Percentiles rank a stretch among this genome's conserved stretches.
phyloP scores from a whole-genome alignment of 257 asterid genomes.

The Sherardia arvensis region DNA sequence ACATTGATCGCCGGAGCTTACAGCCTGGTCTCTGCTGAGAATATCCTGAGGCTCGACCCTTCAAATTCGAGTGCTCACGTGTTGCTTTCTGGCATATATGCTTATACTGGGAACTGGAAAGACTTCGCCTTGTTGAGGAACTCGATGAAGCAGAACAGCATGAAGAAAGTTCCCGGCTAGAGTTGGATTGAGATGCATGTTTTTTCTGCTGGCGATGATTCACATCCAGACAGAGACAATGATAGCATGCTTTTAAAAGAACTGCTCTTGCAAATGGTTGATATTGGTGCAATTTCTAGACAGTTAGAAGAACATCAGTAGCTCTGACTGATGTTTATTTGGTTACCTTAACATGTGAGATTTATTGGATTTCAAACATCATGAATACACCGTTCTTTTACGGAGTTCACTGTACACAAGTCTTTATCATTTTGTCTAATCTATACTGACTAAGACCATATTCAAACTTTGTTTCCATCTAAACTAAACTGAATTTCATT shows the following conservation, averaged over 20 bases:
- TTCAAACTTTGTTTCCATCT: no score
- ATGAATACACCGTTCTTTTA: no score
- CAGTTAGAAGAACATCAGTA: no score
- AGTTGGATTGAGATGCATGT: slow-evolving; percentile 65
- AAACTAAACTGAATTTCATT: no score
- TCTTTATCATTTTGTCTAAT: no score
- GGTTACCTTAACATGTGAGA: no score
- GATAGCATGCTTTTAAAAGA: slow-evolving; percentile 38
- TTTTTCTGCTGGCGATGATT: slow-evolving; percentile 54
- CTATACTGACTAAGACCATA: no score
- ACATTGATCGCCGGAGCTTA: no score
- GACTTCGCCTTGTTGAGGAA: slow-evolving; percentile 46
- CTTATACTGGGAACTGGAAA: slow-evolving; percentile 55
- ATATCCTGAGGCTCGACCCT: slow-evolving; percentile 48
- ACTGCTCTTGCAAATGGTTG: slow-evolving; percentile 48
- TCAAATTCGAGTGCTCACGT: slow-evolving; percentile 50
- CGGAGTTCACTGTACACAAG: no score
- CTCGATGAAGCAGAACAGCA: slow-evolving; percentile 51
- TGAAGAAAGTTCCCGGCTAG: slow-evolving; percentile 53
- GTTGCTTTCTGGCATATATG: slow-evolving; percentile 48
- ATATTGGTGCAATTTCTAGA: slow-evolving; percentile 34
- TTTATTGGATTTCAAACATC: no score
- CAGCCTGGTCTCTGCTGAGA: no score
- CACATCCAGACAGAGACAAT: slow-evolving; percentile 42
- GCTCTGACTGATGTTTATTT: no score